phyloP scores from a whole-genome alignment of 192 early-diverging fungal species.

The Entomortierella beljakovae region DNA sequence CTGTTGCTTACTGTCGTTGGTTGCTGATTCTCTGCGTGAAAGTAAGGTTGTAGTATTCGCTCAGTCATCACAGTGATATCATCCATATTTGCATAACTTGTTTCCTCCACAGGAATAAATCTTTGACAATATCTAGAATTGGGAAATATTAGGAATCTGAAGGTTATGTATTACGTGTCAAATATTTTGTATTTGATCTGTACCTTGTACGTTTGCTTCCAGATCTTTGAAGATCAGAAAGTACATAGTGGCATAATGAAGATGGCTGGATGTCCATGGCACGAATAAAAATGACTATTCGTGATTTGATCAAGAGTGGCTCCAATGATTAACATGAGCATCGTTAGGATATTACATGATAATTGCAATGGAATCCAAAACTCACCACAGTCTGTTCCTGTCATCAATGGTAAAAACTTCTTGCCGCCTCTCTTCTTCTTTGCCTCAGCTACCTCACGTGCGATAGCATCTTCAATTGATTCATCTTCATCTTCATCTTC shows the following conservation, averaged over 20 bases:
- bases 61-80: slow-evolving; percentile 60
- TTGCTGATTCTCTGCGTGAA: slow-evolving; percentile 50
- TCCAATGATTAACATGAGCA: neutral
- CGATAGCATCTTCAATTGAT: slow-evolving; percentile 66
- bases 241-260: slow-evolving; percentile 43
- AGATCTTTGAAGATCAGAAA: slow-evolving; percentile 48
- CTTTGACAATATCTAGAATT: slow-evolving; percentile 60
- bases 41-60: slow-evolving; percentile 57
- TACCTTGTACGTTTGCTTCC: slow-evolving; percentile 57
- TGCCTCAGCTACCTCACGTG: slow-evolving; percentile 61
- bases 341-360: slow-evolving; percentile 2
- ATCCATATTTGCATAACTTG: slow-evolving; percentile 59
- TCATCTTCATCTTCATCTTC: slow-evolving; percentile 51
- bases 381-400: slow-evolving; percentile 65
- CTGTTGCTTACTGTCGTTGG: slow-evolving; percentile 24
- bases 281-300: slow-evolving; percentile 62
- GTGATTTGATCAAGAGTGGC: neutral
- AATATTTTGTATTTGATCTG: no score
- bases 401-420: slow-evolving; percentile 60
- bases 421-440: slow-evolving; percentile 58
- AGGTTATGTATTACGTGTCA: no score
- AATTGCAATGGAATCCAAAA: no score
- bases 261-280: slow-evolving; percentile 58
- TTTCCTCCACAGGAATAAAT: slow-evolving; percentile 64
- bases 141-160: neutral